Base-by-base conservation (phyloP, 371 early-diverging fungal genomes). In the Mortierella sp. region DNA sequence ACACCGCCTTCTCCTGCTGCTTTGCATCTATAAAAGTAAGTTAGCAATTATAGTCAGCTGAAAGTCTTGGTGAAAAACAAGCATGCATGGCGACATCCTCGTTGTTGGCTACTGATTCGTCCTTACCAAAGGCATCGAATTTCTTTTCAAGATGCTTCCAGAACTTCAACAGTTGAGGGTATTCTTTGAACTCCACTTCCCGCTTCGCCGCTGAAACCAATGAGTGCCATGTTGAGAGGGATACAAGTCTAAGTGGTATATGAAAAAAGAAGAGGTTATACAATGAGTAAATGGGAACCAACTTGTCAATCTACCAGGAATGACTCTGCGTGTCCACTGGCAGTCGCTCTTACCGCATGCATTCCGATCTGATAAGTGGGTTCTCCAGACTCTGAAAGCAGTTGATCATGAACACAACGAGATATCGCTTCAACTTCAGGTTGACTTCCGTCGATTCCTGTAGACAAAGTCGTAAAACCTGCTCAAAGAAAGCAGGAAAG, bases 351-450 rank as follows among this genome's bases (percentile, higher is more conserved):
- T 87, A 88, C 79, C 90, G 87, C 87, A 96, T 86, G 76, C 93
- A 93, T 76, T 96, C 95, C 5, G 84, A 80, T 70, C 98, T 91
- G 34, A 97, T 92, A 24, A 88, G 44, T 0, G 81, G 72, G 55
- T 94, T 91, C 79, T 98, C 98, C 52, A 97, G 85, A 71, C 95
- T 94, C 70, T 94, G 93, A 74, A 96, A 97, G 44, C 92, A 90
- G 24, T 92, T 88, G 45, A 93, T 91, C 73, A 97, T 74, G 69
- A 97, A 97, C 37, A 91, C 76, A 22, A 94, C 78, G 10, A 95
- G 77, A 39, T 84, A 83, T 50, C 90, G 86, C 58, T 88, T 87
- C 43, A 88, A 80, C 64, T 78, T 72, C 29, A 91, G 70, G 24
- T 80, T 68, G 14, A 85, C 69, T 7, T 85, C 80, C 3, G 82